Conservation (phyloP, 1,284 basidiomycete species). For the Fomes fomentarius region DNA sequence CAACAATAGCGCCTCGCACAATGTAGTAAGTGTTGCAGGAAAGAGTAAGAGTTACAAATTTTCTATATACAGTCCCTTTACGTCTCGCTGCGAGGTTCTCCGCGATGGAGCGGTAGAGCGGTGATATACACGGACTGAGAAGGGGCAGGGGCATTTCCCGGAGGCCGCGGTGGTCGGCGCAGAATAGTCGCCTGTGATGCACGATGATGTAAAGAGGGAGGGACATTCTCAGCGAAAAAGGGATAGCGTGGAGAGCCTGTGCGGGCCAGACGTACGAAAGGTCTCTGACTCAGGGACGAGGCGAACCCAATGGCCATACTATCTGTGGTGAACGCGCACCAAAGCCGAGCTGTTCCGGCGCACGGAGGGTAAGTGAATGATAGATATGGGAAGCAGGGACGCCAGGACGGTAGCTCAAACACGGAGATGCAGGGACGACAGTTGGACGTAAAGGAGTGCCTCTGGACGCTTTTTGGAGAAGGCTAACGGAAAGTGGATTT, state of each 20-base stretch:
- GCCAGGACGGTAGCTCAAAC: neutral
- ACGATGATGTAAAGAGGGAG: conserved; percentile 3
- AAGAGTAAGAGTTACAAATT: too few relatives aligned
- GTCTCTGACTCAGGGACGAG: conserved; percentile 50
- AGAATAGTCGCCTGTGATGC: conserved; percentile 19
- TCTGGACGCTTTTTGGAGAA: neutral
- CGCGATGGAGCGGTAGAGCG: conserved; percentile 21
- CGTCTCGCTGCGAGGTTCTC: neutral
- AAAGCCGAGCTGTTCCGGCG: conserved; percentile 54
- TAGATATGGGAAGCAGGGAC: neutral
- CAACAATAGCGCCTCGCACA: neutral
- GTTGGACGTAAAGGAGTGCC: neutral
- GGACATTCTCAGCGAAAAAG: neutral
- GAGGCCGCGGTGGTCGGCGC: conserved; percentile 20
- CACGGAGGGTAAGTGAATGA: conserved; percentile 4
- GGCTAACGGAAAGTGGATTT: neutral
- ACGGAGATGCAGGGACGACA: neutral
- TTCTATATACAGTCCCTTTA: too few relatives aligned
- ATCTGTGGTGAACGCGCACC: conserved; percentile 82
- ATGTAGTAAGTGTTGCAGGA: neutral
- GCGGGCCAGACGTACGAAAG: conserved; percentile 48
- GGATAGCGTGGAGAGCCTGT: neutral
- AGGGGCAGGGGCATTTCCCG: conserved; percentile 2
- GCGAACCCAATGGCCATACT: conserved; percentile 79
- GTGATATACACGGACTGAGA: conserved; percentile 28